Base-by-base conservation (phyloP, 2,329 filamentous ascomycete genomes). In the Cladosporium velox region DNA sequence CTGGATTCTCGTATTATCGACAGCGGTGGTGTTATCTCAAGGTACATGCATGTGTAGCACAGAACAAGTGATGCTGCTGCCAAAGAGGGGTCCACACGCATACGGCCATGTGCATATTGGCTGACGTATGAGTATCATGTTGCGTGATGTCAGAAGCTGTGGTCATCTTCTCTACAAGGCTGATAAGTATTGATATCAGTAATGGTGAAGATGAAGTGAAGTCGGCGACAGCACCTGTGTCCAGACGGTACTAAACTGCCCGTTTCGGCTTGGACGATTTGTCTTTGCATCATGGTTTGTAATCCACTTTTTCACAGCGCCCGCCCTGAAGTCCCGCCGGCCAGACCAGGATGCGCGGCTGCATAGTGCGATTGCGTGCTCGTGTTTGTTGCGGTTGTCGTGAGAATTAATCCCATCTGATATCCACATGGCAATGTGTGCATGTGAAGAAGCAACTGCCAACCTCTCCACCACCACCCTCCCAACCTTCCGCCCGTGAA, bases 251-350 rank as follows among this genome's bases (percentile, higher is more conserved):
- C 35, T 32, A n/a, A 41, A 3, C 11, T 55, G 49, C 60, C 61
- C 21, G 35, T 64, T 64, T 57, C 26, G 61, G 60, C 44, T 18
- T 26, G 47, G 35, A 34, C 34, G 32, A 35, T 30, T 30, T 21
- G 52, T 60, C 35, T 65, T 60, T 59, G 64, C 64, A 66, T 66
- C 64, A 66, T 66, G 58, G 64, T 66, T 66, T 44, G 64, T 66
- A 66, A 66, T 66, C 64, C 58, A 49, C 64, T 66, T 66, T 66
- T 32, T 61, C 57, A 34, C 41, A 52, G 24, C 32, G 55, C 52
- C 52, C 63, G 54, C 63, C 44, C 54, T 59, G 62, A 21, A 10
- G 41, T 44, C 41, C 62, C 52, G 62, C 62, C 62, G 26, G 35
- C 54, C 41, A 51, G 61, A 47, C 41, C 41, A 47, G 41, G 41